Conservation (phyloP, 768 basidiomycete genomes). For the Galerina marginata region DNA sequence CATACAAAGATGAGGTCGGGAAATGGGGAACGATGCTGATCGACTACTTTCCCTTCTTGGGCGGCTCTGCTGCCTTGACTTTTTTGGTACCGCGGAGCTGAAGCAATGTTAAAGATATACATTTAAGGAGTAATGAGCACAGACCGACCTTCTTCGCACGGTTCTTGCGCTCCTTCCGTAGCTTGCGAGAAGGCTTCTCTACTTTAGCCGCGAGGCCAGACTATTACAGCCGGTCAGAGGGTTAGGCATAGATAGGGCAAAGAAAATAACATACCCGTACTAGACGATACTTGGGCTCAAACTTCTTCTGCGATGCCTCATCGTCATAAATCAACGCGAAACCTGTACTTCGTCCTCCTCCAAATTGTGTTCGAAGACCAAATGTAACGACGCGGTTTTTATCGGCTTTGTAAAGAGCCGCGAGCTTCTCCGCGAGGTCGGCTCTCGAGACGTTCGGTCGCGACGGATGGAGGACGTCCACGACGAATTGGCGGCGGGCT, state of each 20-base stretch:
- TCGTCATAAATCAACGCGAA: conserved; percentile 98
- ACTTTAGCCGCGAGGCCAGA: conserved; percentile 76
- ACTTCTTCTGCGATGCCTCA: conserved; percentile 93
- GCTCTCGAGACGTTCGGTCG: conserved; percentile 92
- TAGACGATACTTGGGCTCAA: conserved; percentile 95
- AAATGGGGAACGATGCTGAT: conserved; percentile 26
- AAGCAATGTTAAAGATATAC: conserved; percentile 17
- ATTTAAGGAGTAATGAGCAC: not conserved
- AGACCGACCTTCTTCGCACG: conserved; percentile 90
- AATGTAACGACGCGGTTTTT: conserved; percentile 92
- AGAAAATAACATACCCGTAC: conserved; percentile 71
- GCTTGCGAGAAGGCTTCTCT: conserved; percentile 92
- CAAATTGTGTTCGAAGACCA: conserved; percentile 94
- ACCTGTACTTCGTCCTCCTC: conserved; percentile 97
- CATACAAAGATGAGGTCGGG: conserved; percentile 32
- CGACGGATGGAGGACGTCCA: conserved; percentile 95
- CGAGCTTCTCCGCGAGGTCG: conserved; percentile 93
- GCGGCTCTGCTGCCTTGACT: conserved; percentile 87
- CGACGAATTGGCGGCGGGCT: conserved; percentile 93
- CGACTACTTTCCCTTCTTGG: conserved; percentile 90
- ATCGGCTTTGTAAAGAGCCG: conserved; percentile 90
- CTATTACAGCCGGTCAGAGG: conserved; percentile 40
- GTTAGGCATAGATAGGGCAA: not conserved
- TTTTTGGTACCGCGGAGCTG: conserved; percentile 97
- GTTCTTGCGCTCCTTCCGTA: conserved; percentile 99